Base-by-base conservation (phyloP, 2,329 filamentous ascomycete genomes). In the Microcyclospora tardicrescens region DNA sequence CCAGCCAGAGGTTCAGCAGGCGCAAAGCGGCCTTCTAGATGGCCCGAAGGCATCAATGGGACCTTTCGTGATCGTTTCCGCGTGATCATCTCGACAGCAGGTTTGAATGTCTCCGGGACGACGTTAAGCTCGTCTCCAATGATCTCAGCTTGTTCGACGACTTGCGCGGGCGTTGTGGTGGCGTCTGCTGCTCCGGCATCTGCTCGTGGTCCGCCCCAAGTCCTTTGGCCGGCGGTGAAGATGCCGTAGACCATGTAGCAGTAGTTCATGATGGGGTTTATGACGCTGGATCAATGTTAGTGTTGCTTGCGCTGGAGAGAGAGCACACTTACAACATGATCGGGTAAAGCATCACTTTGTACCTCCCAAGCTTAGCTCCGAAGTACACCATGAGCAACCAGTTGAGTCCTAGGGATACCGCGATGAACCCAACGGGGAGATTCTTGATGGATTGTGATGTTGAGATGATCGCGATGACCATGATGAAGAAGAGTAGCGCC, bases 261-360 rank as follows among this genome's bases (percentile, higher is more conserved):
- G 89, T 89, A 96, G 62, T 96, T 96, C 71, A 95, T 87, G 57
- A 96, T 93, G 1, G 91, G 89, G 56, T 95, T 96, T 46, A 95
- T 61, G 34, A 94, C 64, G 58, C 43, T 13, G 33, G 19, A 24
- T 5, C 8, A 24, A 8, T 24, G 19, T 24, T 24, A 24, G 19
- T 8, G 8, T 24, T 24, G 19, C 5, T 8, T 24, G 8, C 4
- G 19, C 8, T 3, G 6, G 15, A 12, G 5, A 5, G n/a, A 15
- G 12, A 12, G 13, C 13, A 12, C n/a, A 19, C 12, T 12, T 14
- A 15, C 13, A 95, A 96, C 86, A 96, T 95, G 45, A 96, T 53
- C 0, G 89, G 89, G 57, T 96, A 96, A 5, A 96, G 69, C 80
- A 84, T 89, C 45, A 93, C 82, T 68, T 98, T 96, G 67, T 81